Evolutionary conservation across 352 stramenopile genomes (phyloP).

Genomic region (Phytophthora podocarpi): DNA sequence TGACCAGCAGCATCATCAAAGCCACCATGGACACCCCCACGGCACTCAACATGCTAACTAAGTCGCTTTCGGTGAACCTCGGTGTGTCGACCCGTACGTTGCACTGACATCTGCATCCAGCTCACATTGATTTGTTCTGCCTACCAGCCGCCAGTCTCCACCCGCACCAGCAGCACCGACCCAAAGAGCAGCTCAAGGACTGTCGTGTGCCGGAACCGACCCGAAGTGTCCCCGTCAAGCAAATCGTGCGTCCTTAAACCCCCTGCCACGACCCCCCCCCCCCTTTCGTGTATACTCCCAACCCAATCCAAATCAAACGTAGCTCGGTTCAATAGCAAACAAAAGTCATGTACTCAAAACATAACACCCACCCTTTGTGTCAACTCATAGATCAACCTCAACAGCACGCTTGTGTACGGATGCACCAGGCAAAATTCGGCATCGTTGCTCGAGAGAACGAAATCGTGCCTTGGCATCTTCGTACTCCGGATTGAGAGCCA

Average conservation of each 20-base stretch:
- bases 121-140: no score
- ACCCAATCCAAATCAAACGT: no score
- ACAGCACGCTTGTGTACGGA: slow-evolving; percentile 14
- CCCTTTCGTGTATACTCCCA: no score
- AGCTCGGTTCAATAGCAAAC: slow-evolving; percentile 26
- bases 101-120: no score
- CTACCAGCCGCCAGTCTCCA: slow-evolving; percentile 19
- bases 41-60: slow-evolving; percentile 24
- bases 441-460: slow-evolving; percentile 48
- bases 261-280: neutral
- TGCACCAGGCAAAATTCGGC: slow-evolving; percentile 39
- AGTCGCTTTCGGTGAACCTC: slow-evolving; percentile 23
- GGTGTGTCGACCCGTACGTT: no score
- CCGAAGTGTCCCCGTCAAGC: slow-evolving; percentile 14
- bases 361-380: slow-evolving; percentile 18
- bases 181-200: slow-evolving; percentile 15
- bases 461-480: slow-evolving; percentile 52
- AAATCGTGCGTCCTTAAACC: slow-evolving; percentile 3
- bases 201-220: slow-evolving; percentile 7
- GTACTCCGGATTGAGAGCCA: slow-evolving; percentile 60
- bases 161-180: slow-evolving; percentile 11
- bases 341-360: slow-evolving; percentile 31
- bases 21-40: slow-evolving; percentile 24
- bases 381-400: slow-evolving; percentile 28
- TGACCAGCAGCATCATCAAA: slow-evolving; percentile 31